phyloP scores from a whole-genome alignment of 2,329 filamentous ascomycete genomes.

The Penicillium sp. region DNA sequence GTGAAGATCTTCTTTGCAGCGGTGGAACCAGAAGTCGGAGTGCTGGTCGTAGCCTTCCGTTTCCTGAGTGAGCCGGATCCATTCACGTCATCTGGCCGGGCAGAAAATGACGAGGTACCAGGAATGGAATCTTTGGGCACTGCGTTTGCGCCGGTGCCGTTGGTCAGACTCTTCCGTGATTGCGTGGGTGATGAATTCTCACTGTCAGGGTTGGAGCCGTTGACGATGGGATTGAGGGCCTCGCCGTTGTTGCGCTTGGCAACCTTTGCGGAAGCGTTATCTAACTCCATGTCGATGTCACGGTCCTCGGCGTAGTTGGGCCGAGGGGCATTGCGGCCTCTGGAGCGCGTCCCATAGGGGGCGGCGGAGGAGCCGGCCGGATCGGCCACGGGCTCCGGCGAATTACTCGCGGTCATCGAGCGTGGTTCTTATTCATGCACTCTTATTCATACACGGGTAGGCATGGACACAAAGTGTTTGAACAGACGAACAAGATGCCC shows the following conservation, averaged over 20 bases:
- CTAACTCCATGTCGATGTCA: slow-evolving; percentile 87
- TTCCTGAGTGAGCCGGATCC: slow-evolving; percentile 65
- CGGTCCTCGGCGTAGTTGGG: slow-evolving; percentile 94
- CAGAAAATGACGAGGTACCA: slow-evolving; percentile 59
- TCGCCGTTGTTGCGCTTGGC: slow-evolving; percentile 33
- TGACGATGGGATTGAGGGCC: slow-evolving; percentile 25
- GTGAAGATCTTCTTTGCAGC: slow-evolving; percentile 39
- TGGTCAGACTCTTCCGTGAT: slow-evolving; percentile 41
- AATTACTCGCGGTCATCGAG: slow-evolving; percentile 46
- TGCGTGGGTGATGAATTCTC: slow-evolving; percentile 41
- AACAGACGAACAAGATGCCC: slow-evolving; percentile 17
- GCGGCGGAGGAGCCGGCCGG: slow-evolving; percentile 49
- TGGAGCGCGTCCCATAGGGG: slow-evolving; percentile 88
- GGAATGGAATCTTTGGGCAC: slow-evolving; percentile 51
- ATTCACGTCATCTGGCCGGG: slow-evolving; percentile 46
- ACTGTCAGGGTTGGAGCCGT: slow-evolving; percentile 35
- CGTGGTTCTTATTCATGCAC: slow-evolving; percentile 40
- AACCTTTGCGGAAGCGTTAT: slow-evolving; percentile 45
- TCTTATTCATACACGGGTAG: slow-evolving; percentile 36
- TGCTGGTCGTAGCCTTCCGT: slow-evolving; percentile 68
- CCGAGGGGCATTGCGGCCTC: slow-evolving; percentile 79
- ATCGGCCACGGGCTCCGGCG: slow-evolving; percentile 40
- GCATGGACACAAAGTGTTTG: slow-evolving; percentile 15
- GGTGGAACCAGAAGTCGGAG: slow-evolving; percentile 32
- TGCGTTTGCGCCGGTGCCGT: slow-evolving; percentile 32